phyloP scores from a whole-genome alignment of 371 early-diverging fungal genomes.

The Haplosporangium sp. region DNA sequence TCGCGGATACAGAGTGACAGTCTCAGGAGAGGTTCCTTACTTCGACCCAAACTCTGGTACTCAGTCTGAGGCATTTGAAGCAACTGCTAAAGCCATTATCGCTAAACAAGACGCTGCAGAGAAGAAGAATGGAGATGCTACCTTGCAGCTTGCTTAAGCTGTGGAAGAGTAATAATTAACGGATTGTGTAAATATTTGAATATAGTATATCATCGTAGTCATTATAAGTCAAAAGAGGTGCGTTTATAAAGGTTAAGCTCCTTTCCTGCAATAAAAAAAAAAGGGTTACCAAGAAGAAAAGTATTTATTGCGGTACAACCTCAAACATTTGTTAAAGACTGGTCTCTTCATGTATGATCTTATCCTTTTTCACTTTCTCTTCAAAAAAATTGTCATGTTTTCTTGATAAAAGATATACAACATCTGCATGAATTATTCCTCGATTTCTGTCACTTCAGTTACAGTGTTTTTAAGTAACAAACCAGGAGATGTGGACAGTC shows the following conservation, averaged over 20 bases:
- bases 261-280: neutral
- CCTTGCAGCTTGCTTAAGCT: conserved; percentile 31
- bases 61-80: conserved; percentile 51
- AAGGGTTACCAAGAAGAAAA: too few species aligned
- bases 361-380: neutral
- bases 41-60: conserved; percentile 65
- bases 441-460: too few species aligned
- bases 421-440: neutral
- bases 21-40: conserved; percentile 68
- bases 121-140: conserved; percentile 24
- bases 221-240: neutral
- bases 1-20: conserved; percentile 64
- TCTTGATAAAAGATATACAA: neutral
- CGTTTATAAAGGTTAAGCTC: neutral
- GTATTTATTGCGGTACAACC: neutral
- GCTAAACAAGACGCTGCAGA: conserved; percentile 52
- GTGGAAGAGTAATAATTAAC: neutral
- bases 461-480: neutral
- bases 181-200: neutral
- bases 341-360: neutral
- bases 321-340: neutral
- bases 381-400: neutral
- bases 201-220: neutral
- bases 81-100: conserved; percentile 36
- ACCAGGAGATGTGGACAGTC: neutral